Conservation (phyloP, 805 yeast species). For the Spathaspora girioi region DNA sequence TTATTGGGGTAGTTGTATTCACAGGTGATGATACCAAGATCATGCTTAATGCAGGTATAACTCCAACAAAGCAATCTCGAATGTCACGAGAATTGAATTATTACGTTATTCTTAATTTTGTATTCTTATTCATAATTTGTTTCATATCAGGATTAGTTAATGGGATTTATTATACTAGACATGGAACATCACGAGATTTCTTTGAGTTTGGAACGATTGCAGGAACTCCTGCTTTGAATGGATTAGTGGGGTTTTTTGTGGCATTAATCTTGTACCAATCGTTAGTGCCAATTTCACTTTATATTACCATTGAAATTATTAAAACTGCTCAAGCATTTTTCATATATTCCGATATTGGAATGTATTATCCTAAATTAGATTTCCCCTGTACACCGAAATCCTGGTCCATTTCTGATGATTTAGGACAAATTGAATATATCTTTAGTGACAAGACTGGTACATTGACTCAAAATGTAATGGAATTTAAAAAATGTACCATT, state of each 20-base stretch:
- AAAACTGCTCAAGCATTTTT: slow-evolving; percentile 80
- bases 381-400: slow-evolving; percentile 82
- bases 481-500: slow-evolving; percentile 75
- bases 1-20: slow-evolving; percentile 68
- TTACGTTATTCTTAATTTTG: slow-evolving; percentile 65
- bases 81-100: slow-evolving; percentile 70
- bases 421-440: slow-evolving; percentile 82
- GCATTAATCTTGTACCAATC: slow-evolving; percentile 75
- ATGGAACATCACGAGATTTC: slow-evolving; percentile 50
- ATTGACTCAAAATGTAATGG: slow-evolving; percentile 81
- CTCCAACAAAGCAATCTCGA: slow-evolving; percentile 75
- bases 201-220: slow-evolving; percentile 73
- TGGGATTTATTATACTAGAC: slow-evolving; percentile 56
- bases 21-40: slow-evolving; percentile 80
- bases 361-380: slow-evolving; percentile 67
- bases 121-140: slow-evolving; percentile 61
- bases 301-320: slow-evolving; percentile 77
- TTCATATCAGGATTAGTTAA: slow-evolving; percentile 67
- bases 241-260: slow-evolving; percentile 70
- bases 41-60: slow-evolving; percentile 75
- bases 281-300: slow-evolving; percentile 77
- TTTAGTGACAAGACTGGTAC: slow-evolving; percentile 87
- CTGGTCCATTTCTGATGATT: slow-evolving; percentile 82
- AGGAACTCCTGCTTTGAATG: slow-evolving; percentile 61
- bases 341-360: slow-evolving; percentile 68